Base-by-base conservation (phyloP, 768 basidiomycete genomes). In the Chiua virens region DNA sequence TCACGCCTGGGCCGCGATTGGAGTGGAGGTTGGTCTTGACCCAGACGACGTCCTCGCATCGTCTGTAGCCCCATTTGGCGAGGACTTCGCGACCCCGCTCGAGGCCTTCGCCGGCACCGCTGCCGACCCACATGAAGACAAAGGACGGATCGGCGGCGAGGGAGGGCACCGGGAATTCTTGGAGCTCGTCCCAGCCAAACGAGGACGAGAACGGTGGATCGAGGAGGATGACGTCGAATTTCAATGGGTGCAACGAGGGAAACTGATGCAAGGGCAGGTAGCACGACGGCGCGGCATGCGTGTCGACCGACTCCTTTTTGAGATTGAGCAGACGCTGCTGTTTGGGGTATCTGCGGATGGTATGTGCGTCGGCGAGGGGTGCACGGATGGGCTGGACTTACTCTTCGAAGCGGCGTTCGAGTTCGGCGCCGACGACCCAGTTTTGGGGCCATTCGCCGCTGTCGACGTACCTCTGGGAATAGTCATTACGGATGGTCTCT, bases 21-120 rank as follows among this genome's bases (percentile, higher is more conserved):
- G 73, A 78, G 20, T 71, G 76, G 52, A 79, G 79, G 66, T 98
- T 99, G 41, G 92, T 95, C 73, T 92, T 93, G 49, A 97, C 87
- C 95, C 94, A 98, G 5, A 97, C 90, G 18, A 99, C 90, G 64
- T 99, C 97, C 62, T 99, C 97, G 61, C 93, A 97, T 45, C 97
- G 72, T 38, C 93, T 75, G 65, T 93, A 96, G 4, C 96, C 97
- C 95, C 96, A 99, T 68, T 83, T 88, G 2, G 86, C 89, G 35
- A 99, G 78, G 23, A 95, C 75, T 68, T 98, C 95, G 30, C 95
- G 74, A 0, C 97, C 97, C 30, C 87, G 78, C 66, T 99, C 96
- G 25, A 99, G 76, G 0, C 94, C 97, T 43, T 91, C 92, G 4
- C 87, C 85, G 7, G 89, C 88, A 3, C 93, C 93, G 54, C 83